Evolutionary conservation across 2,329 filamentous ascomycete genomes (phyloP).

Genomic region (Calonectria multiphialidica): DNA sequence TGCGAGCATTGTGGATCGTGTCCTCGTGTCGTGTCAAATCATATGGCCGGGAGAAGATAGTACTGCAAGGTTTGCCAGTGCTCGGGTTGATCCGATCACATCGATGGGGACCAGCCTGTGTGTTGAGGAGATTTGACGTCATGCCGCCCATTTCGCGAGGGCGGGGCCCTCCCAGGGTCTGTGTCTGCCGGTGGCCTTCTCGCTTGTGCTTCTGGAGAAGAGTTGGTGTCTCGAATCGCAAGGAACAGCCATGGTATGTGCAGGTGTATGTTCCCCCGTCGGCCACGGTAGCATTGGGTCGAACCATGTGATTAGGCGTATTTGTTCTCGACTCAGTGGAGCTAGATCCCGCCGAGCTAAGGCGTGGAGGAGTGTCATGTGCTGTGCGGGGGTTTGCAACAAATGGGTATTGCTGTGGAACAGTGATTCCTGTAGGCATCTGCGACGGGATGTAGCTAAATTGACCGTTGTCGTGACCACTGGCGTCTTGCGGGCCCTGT

Average conservation of each 20-base stretch:
- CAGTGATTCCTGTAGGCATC: conserved; percentile 52
- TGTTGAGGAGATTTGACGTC: conserved; percentile 75
- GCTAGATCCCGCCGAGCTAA: conserved; percentile 59
- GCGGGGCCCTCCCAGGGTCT: conserved; percentile 50
- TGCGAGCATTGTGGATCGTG: conserved; percentile 94
- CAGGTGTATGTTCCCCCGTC: conserved; percentile 95
- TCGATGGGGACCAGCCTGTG: conserved; percentile 91
- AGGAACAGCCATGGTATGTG: conserved; percentile 90
- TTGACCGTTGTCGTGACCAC: conserved; percentile 33
- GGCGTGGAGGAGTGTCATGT: conserved; percentile 50
- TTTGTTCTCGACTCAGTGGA: conserved; percentile 47
- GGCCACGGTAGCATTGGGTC: conserved; percentile 74
- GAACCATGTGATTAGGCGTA: conserved; percentile 53
- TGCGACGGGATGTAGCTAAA: conserved; percentile 50
- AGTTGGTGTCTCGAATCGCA: conserved; percentile 88
- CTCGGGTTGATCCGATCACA: conserved; percentile 95
- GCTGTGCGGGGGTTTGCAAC: conserved; percentile 52
- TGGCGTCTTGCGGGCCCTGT: conserved; percentile 29
- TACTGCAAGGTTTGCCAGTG: conserved; percentile 94
- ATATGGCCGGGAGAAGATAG: conserved; percentile 94
- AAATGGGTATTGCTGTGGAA: conserved; percentile 67
- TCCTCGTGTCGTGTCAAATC: conserved; percentile 97
- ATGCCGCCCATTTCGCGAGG: conserved; percentile 53
- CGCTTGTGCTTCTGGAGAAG: conserved; percentile 96
- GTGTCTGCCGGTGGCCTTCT: conserved; percentile 88